A percentile compares a stretch with the other conserved stretches of the same genome.
Conservation (phyloP, 148 eudicot species). For the Rhododendron simsii region DNA sequence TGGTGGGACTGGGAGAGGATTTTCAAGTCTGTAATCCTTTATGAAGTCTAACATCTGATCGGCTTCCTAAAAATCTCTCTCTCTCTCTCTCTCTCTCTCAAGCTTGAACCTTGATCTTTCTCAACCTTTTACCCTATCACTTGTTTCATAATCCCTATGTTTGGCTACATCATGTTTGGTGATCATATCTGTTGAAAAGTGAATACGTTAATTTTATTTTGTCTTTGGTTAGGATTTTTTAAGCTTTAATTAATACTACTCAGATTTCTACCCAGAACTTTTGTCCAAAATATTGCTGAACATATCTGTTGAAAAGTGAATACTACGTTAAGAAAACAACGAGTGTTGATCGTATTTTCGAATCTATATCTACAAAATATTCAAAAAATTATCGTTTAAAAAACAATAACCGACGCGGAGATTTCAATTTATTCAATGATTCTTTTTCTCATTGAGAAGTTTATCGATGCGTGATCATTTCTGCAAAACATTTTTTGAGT, state of each 20-base stretch:
- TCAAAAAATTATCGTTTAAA: background rate
- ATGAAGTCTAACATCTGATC: background rate
- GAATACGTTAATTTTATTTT: no score
- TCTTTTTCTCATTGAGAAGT: background rate
- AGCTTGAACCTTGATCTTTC: background rate
- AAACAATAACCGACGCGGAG: background rate
- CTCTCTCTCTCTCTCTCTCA: background rate
- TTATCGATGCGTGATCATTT: background rate
- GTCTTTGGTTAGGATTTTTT: background rate
- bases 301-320: no score
- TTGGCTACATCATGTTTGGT: background rate
- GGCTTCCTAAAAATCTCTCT: conserved; percentile 1
- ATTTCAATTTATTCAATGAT: background rate
- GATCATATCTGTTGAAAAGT: no score
- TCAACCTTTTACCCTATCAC: background rate
- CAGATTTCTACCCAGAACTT: background rate
- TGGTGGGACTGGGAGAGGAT: conserved; percentile 14
- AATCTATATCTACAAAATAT: background rate
- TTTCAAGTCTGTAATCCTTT: background rate
- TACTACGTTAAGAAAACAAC: background rate
- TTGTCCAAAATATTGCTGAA: background rate
- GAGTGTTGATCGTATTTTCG: background rate
- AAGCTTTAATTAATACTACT: no score
- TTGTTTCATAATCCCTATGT: background rate
- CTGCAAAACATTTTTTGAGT: background rate